Base-by-base conservation (phyloP, 2,329 filamentous ascomycete genomes). In the Pseudonectria foliicola region DNA sequence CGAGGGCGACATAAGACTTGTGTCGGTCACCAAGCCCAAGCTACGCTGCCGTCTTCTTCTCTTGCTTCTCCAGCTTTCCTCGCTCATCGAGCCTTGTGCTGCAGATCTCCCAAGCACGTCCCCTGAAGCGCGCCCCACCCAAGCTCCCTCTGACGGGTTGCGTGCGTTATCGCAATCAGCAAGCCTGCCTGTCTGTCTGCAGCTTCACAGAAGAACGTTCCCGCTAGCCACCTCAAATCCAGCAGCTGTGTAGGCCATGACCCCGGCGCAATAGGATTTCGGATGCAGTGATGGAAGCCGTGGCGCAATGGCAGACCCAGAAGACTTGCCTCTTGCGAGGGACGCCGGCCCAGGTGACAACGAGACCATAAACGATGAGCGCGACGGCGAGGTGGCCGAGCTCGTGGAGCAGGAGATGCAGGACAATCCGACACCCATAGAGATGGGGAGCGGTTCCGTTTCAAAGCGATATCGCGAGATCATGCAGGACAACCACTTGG, bases 221-320 rank as follows among this genome's bases (percentile, higher is more conserved):
- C n/a, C n/a, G n/a, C n/a, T n/a, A n/a, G 39, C 48, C 44, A 31
- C 11, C 31, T 29, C 14, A 12, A 12, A 31, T 21, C 4, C 35
- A 10, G 25, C 14, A 14, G 18, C 27, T 25, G 7, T 21, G 12
- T 25, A 39, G 52, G 51, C 36, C 49, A 53, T 53, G 50, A 44
- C 30, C 43, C 28, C 39, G 36, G 46, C 43, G 37, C 48, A 43
- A 42, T 53, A 52, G 49, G 27, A 34, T 48, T 52, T 39, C 40
- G 39, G 40, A 51, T 44, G 48, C 37, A 48, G 60, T 62, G 54
- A 64, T 64, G 62, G 62, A 62, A 57, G 40, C 41, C 53, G 45
- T 46, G 55, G 59, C 54, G 63, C 52, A 59, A 73, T 74, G 71
- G 58, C 63, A 53, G 66, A 72, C 52, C 50, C 62, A 55, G 56